phyloP scores from a whole-genome alignment of 192 early-diverging fungal species.

The Podila minutissima region DNA sequence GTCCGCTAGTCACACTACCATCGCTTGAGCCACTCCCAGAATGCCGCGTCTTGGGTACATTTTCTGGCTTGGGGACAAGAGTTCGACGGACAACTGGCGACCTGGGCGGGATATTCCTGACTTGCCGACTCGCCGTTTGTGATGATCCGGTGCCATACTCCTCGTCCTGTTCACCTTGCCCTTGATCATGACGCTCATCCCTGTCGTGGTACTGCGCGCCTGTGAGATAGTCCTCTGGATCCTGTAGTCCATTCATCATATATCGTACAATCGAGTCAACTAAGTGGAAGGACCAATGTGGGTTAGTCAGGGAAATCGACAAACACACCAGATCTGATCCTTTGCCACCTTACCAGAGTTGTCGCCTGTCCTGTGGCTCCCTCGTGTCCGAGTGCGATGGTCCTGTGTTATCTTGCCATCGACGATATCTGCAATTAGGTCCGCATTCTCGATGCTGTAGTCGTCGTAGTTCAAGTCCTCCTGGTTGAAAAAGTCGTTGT shows the following conservation, averaged over 20 bases:
- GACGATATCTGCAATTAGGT: conserved; percentile 34
- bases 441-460: conserved; percentile 38
- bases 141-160: conserved; percentile 10
- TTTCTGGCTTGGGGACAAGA: not conserved
- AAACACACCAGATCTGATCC: not conserved
- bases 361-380: conserved; percentile 10
- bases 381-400: not conserved
- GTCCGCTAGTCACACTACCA: not conserved
- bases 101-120: not conserved
- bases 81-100: too few species aligned
- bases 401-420: conserved; percentile 8
- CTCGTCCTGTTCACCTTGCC: conserved; percentile 20
- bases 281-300: not conserved
- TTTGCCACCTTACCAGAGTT: conserved; percentile 8
- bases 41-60: not conserved
- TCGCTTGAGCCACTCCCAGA: conserved; percentile 9
- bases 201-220: not conserved
- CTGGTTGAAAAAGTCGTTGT: conserved; percentile 14
- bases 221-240: not conserved
- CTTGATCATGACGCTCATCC: not conserved
- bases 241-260: not conserved
- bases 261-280: not conserved
- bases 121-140: conserved; percentile 16
- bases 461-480: not conserved
- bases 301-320: not conserved